A percentile compares a stretch with the other conserved stretches of the same genome.
These are phyloP conservation scores for Arabis hirsuta DNA, from an alignment of 345 rosid genomes.

Conservation along the genomic window DNA sequence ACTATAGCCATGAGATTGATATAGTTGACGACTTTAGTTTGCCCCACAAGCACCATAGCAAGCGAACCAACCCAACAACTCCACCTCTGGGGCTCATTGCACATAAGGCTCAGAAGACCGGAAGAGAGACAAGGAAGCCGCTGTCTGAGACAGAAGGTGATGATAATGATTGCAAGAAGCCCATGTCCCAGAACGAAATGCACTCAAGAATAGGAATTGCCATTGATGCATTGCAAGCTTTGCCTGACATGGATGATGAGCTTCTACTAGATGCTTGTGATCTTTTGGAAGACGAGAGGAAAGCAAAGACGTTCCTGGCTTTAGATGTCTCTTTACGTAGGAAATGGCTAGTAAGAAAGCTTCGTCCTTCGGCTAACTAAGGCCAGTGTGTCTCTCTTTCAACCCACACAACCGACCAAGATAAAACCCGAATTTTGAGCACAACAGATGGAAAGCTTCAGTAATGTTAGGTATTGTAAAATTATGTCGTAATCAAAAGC, in stretches of 20 bases:
- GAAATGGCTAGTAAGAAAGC: conserved; percentile 84
- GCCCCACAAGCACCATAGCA: conserved; percentile 47
- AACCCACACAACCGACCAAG: conserved; percentile 16
- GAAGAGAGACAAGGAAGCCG: conserved; percentile 46
- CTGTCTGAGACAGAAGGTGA: conserved; percentile 37
- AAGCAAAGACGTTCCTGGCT: conserved; percentile 81
- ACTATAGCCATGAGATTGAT: conserved; percentile 39
- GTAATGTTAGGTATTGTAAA: conserved; percentile 26
- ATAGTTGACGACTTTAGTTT: conserved; percentile 39
- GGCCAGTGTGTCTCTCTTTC: neutral
- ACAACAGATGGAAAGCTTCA: neutral
- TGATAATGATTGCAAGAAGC: conserved; percentile 23
- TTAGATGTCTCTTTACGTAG: conserved; percentile 58
- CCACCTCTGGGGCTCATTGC: conserved; percentile 25
- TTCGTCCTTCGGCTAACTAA: conserved; percentile 46
- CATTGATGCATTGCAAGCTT: conserved; percentile 66
- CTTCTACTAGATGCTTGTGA: conserved; percentile 82
- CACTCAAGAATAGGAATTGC: conserved; percentile 50
- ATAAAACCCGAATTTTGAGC: neutral
- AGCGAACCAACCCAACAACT: conserved; percentile 41
- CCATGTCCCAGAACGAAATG: conserved; percentile 32
- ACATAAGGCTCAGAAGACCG: conserved; percentile 53
- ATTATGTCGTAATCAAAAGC: conserved; percentile 7
- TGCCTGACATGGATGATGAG: conserved; percentile 72
- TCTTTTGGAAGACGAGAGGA: conserved; percentile 78